phyloP scores from a whole-genome alignment of 2,329 filamentous ascomycete species.

The Aspergillus intermedius region DNA sequence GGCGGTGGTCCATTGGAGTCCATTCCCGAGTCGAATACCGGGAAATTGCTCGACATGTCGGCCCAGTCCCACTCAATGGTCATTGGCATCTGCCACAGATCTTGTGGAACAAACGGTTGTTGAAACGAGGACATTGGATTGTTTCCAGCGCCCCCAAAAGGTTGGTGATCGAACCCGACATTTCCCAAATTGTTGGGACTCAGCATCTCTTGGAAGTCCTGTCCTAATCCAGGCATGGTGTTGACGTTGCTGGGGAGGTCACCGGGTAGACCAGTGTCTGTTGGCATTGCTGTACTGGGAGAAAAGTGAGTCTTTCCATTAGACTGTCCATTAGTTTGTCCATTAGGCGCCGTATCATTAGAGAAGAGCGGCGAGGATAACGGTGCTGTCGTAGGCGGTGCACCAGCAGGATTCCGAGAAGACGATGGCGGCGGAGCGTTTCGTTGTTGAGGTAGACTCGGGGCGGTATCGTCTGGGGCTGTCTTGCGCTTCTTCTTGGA shows the following conservation, averaged over 20 bases:
- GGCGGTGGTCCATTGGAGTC: slow-evolving; percentile 17
- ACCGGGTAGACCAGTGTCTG: slow-evolving; percentile 15
- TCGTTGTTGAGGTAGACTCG: slow-evolving; percentile 8
- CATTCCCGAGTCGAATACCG: slow-evolving; percentile 24
- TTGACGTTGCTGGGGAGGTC: slow-evolving; percentile 21
- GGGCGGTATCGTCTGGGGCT: slow-evolving; percentile 44
- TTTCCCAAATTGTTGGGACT: slow-evolving; percentile 28
- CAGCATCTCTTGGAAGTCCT: slow-evolving; percentile 34
- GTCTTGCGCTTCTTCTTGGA: slow-evolving; percentile 80
- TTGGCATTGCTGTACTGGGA: slow-evolving; percentile 17
- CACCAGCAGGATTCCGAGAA: slow-evolving; percentile 19
- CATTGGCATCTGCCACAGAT: slow-evolving; percentile 94
- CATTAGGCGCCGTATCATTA: slow-evolving; percentile 11
- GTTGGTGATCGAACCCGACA: slow-evolving; percentile 25
- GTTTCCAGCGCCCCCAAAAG: slow-evolving; percentile 23
- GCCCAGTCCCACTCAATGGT: slow-evolving; percentile 86
- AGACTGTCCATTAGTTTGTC: not conserved
- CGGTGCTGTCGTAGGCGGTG: slow-evolving; percentile 12
- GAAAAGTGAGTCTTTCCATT: slow-evolving; percentile 18
- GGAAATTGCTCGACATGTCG: slow-evolving; percentile 36
- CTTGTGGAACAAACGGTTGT: slow-evolving; percentile 83
- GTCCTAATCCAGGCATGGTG: slow-evolving; percentile 23
- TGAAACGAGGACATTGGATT: slow-evolving; percentile 53
- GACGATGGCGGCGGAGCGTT: slow-evolving; percentile 14
- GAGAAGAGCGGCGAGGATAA: slow-evolving; percentile 23